These are phyloP conservation scores for Gynostemma pentaphyllum DNA, from an alignment of 306 rosid species.

Conservation along the genomic window DNA sequence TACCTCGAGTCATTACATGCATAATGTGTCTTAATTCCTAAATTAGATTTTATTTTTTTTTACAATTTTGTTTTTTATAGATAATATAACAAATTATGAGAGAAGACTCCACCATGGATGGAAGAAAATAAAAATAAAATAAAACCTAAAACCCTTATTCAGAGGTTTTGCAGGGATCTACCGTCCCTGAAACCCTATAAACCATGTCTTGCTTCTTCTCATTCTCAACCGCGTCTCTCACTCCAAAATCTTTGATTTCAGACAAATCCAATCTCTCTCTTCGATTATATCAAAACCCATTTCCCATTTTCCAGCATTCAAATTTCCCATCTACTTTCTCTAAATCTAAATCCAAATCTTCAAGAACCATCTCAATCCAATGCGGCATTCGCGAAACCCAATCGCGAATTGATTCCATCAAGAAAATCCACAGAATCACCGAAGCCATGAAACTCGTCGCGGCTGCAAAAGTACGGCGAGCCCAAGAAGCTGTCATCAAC, in stretches of 20 bases:
- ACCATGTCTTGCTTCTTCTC: constrained; percentile 13
- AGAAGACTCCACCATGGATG: too few relatives aligned
- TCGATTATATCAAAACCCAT: constrained; percentile 13
- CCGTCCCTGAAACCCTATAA: neutral
- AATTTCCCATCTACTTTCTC: too few relatives aligned
- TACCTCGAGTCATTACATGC: too few relatives aligned
- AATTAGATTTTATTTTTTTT: too few relatives aligned
- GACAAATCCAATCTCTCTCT: neutral
- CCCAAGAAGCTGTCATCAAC: constrained; percentile 67
- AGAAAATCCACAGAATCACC: constrained; percentile 53
- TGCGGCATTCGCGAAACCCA: constrained; percentile 49
- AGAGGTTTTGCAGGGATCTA: neutral
- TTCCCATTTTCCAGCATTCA: constrained; percentile 8
- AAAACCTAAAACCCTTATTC: neutral
- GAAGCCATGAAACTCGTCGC: constrained; percentile 75
- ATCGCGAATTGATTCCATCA: constrained; percentile 35
- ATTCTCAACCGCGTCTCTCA: constrained; percentile 2
- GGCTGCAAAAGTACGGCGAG: constrained; percentile 66
- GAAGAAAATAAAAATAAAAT: too few relatives aligned
- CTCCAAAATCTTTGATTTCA: constrained; percentile 22
- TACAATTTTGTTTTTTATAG: too few relatives aligned
- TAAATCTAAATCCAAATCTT: constrained; percentile 5
- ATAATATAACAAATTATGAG: too few relatives aligned
- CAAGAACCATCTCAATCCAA: constrained; percentile 9
- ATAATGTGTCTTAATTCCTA: too few relatives aligned